Evolutionary conservation across 208 protist genomes (phyloP).

Genomic region (Leishmania lainsoni): DNA sequence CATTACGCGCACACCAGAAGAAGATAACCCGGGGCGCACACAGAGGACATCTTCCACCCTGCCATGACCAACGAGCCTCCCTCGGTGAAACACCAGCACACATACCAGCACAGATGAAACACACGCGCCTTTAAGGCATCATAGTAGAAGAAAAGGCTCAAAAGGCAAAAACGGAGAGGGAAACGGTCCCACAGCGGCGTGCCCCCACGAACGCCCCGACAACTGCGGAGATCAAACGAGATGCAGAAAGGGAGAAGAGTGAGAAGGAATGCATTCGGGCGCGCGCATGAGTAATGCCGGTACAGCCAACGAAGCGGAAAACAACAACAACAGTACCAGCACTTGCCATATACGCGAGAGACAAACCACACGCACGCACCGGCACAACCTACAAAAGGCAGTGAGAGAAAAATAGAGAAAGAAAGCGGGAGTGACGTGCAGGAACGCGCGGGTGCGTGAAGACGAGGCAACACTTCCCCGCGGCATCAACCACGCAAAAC

Average conservation of each 20-base stretch:
- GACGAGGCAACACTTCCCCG: not conserved
- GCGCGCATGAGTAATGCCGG: too few species aligned
- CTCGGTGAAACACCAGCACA: not conserved
- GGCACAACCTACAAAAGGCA: not conserved
- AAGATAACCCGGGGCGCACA: not conserved
- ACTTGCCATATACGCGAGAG: not conserved
- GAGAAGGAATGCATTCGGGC: too few species aligned
- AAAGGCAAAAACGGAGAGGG: too few species aligned
- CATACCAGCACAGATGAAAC: not conserved
- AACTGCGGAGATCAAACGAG: too few species aligned
- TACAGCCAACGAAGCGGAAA: too few species aligned
- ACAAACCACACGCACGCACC: not conserved
- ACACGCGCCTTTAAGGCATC: too few species aligned
- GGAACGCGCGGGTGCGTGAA: not conserved
- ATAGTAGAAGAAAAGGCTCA: not conserved
- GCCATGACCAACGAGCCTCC: not conserved
- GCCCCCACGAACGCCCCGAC: too few species aligned
- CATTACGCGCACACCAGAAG: not conserved
- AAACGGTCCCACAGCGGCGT: too few species aligned
- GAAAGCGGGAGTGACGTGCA: not conserved
- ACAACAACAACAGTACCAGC: too few species aligned
- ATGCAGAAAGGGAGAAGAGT: too few species aligned
- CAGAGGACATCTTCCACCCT: not conserved
- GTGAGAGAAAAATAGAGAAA: not conserved
- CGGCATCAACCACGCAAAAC: not conserved